phyloP scores from a whole-genome alignment of 257 asterid species.

The Verbena officinalis region DNA sequence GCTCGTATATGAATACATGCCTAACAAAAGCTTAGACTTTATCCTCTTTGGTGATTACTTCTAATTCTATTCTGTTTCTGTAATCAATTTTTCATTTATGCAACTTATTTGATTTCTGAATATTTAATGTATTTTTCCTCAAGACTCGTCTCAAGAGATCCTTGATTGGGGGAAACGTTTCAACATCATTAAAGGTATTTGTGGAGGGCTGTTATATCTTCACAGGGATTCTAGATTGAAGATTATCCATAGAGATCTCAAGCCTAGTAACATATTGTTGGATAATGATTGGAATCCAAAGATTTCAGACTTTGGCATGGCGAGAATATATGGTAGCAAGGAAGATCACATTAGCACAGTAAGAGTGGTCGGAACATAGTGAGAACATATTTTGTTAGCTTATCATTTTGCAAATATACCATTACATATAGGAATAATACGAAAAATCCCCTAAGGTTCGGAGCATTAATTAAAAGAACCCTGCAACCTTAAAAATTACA shows the following conservation, averaged over 20 bases:
- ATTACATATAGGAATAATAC: no score
- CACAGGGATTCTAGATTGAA: conserved; percentile 43
- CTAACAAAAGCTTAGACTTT: conserved; percentile 41
- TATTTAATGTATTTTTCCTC: no score
- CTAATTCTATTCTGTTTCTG: not conserved
- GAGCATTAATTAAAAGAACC: no score
- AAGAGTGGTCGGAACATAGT: conserved; percentile 50
- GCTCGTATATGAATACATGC: conserved; percentile 43
- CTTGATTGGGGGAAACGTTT: conserved; percentile 41
- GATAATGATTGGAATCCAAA: conserved; percentile 26
- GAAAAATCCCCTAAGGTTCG: no score
- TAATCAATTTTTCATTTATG: no score
- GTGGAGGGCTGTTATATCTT: conserved; percentile 41
- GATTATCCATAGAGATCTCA: conserved; percentile 40
- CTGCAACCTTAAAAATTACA: no score
- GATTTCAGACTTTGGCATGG: conserved; percentile 43
- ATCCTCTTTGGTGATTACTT: conserved; percentile 36
- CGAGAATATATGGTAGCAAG: conserved; percentile 32
- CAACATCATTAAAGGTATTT: conserved; percentile 37
- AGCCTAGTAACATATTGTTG: conserved; percentile 38
- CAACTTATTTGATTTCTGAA: no score
- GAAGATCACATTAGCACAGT: conserved; percentile 36
- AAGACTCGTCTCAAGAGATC: conserved; percentile 22
- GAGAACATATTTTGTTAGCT: conserved; percentile 8
- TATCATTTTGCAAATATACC: no score